Evolutionary conservation across 306 rosid species (phyloP).

Genomic region (Malus fusca): DNA sequence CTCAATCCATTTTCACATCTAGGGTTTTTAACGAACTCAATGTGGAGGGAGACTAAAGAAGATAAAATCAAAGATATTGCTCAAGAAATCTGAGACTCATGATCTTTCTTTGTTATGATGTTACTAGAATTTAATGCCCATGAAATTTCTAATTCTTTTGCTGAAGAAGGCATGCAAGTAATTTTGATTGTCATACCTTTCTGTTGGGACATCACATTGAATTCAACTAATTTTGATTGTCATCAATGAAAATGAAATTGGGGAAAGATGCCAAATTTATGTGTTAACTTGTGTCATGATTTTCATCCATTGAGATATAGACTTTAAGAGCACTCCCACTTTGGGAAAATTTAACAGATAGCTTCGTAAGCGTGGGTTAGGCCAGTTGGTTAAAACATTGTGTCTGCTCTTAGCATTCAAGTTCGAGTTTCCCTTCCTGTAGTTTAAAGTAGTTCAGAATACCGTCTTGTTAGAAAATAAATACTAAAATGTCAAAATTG

Average conservation of each 20-base stretch:
- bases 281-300: constrained; percentile 1
- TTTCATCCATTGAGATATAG: constrained; percentile 14
- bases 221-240: not conserved
- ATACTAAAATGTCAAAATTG: not conserved
- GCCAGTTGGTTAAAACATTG: not conserved
- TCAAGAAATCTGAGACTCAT: not conserved
- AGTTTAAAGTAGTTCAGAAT: too few species aligned
- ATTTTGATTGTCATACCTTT: not conserved
- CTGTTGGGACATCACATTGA: not conserved
- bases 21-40: too few species aligned
- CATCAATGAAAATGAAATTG: not conserved
- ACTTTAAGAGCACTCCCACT: constrained; percentile 11
- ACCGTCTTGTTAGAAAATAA: not conserved
- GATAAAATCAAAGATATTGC: too few species aligned
- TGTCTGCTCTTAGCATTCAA: too few species aligned
- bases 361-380: too few species aligned
- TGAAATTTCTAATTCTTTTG: not conserved
- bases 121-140: not conserved
- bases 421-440: too few species aligned
- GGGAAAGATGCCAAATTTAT: constrained; percentile 1
- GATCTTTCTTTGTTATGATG: not conserved
- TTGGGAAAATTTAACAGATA: not conserved
- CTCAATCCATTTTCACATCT: too few species aligned
- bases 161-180: too few species aligned
- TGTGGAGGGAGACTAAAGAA: too few species aligned